phyloP scores from a whole-genome alignment of 495 filamentous ascomycete genomes.

The Neurospora terricola region DNA sequence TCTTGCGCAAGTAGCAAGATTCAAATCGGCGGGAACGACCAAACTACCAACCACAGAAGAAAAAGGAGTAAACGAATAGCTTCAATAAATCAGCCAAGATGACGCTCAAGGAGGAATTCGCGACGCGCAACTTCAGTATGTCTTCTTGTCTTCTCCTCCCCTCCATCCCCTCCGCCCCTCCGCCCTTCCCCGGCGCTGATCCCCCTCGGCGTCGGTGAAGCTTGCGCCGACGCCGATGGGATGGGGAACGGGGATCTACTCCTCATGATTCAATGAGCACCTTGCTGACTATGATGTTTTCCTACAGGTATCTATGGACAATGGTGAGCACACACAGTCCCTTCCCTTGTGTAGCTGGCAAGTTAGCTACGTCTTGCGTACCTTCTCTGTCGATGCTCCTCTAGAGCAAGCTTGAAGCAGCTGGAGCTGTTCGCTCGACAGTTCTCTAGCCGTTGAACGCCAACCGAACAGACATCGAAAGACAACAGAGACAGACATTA shows the following conservation, averaged over 20 bases:
- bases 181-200: neutral
- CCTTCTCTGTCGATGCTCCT: neutral
- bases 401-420: neutral
- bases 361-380: neutral
- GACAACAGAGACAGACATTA: neutral
- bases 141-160: conserved; percentile 4
- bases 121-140: conserved; percentile 97
- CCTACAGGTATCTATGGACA: conserved; percentile 91
- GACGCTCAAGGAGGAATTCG: conserved; percentile 65
- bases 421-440: neutral
- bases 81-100: conserved; percentile 25
- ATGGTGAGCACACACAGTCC: conserved; percentile 61
- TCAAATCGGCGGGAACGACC: neutral
- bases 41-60: neutral
- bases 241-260: neutral
- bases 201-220: neutral
- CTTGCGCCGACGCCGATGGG: neutral
- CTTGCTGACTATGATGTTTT: conserved; percentile 22
- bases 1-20: neutral
- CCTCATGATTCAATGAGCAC: neutral
- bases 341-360: conserved; percentile 1
- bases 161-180: neutral
- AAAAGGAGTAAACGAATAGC: neutral
- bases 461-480: neutral
- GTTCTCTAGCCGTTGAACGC: neutral